A percentile compares a stretch with the other conserved stretches of the same genome.
Conservation (phyloP, 2,329 filamentous ascomycete genomes). For the Ascochyta rabiei region DNA sequence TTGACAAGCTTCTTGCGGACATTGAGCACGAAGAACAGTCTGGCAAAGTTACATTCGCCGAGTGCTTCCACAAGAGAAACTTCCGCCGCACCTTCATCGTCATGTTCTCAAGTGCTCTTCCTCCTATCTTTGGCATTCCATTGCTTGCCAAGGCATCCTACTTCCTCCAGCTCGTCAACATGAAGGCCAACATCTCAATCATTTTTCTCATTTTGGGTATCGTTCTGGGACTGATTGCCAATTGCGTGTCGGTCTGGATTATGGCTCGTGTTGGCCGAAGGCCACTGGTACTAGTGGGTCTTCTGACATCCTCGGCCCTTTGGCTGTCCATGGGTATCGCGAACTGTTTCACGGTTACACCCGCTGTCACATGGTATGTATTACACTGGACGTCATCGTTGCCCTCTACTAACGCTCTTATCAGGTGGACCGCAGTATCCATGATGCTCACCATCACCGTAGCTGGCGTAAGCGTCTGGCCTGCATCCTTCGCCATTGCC, state of each 20-base stretch:
- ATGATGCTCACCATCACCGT: constrained; percentile 55
- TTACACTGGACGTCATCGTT: not conserved
- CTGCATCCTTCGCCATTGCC: constrained; percentile 51
- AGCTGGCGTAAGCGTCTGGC: constrained; percentile 53
- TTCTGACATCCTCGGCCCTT: constrained; percentile 43
- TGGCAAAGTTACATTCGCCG: constrained; percentile 32
- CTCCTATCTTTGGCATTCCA: constrained; percentile 44
- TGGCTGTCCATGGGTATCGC: constrained; percentile 58
- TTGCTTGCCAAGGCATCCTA: constrained; percentile 45
- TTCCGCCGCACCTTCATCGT: constrained; percentile 48
- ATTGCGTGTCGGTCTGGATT: constrained; percentile 54
- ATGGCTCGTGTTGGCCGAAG: constrained; percentile 52
- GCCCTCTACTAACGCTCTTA: not conserved
- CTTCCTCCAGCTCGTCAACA: constrained; percentile 44
- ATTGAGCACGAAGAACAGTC: constrained; percentile 36
- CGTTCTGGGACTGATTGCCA: constrained; percentile 54
- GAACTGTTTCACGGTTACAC: constrained; percentile 50
- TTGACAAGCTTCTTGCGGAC: constrained; percentile 34
- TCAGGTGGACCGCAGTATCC: constrained; percentile 49
- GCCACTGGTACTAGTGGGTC: constrained; percentile 46
- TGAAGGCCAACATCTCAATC: constrained; percentile 42
- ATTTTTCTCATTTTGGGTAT: constrained; percentile 56
- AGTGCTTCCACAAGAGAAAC: constrained; percentile 47
- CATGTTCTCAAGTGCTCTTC: constrained; percentile 41
- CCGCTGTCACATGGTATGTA: constrained; percentile 49